Percentiles rank a stretch among this genome's conserved stretches.
Evolutionary conservation across 139 green algal species (phyloP).

Genomic region (Picochlorum costavermella): DNA sequence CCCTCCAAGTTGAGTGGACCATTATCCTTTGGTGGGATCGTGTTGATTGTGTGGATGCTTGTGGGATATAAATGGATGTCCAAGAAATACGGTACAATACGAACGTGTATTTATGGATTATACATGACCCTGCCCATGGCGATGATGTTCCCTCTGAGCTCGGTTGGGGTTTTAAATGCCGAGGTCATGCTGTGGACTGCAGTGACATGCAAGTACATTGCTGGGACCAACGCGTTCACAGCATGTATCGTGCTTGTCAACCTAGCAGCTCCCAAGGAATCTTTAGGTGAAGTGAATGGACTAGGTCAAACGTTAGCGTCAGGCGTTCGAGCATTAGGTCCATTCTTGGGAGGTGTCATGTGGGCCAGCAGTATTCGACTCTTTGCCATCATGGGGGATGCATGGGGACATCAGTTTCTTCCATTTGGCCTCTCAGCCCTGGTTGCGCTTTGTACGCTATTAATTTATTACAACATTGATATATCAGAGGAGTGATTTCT

Average conservation of each 20-base stretch:
- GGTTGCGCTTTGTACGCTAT: constrained; percentile 12
- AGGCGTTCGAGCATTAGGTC: constrained; percentile 44
- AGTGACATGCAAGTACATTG: not conserved
- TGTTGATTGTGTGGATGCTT: constrained; percentile 36
- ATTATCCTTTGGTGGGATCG: constrained; percentile 41
- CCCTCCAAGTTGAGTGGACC: constrained; percentile 41
- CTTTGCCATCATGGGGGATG: constrained; percentile 1
- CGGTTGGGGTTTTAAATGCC: not conserved
- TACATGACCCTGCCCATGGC: constrained; percentile 11
- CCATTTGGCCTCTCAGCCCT: constrained; percentile 37
- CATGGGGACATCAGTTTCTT: constrained; percentile 44
- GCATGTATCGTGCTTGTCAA: constrained; percentile 40
- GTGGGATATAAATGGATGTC: constrained; percentile 40
- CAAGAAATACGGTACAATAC: constrained; percentile 7
- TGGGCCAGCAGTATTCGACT: constrained; percentile 39
- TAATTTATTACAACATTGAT: constrained; percentile 15
- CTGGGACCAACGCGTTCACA: constrained; percentile 10
- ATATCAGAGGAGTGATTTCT: constrained; percentile 1
- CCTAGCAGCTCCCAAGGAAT: constrained; percentile 16
- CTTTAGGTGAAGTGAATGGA: constrained; percentile 57
- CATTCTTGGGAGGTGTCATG: constrained; percentile 44
- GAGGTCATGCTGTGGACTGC: constrained; percentile 14
- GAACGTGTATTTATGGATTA: constrained; percentile 23
- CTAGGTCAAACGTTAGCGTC: constrained; percentile 52
- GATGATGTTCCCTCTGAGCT: constrained; percentile 27